phyloP scores from a whole-genome alignment of 164 flowering plant species.

The Kingdonia uniflora region DNA sequence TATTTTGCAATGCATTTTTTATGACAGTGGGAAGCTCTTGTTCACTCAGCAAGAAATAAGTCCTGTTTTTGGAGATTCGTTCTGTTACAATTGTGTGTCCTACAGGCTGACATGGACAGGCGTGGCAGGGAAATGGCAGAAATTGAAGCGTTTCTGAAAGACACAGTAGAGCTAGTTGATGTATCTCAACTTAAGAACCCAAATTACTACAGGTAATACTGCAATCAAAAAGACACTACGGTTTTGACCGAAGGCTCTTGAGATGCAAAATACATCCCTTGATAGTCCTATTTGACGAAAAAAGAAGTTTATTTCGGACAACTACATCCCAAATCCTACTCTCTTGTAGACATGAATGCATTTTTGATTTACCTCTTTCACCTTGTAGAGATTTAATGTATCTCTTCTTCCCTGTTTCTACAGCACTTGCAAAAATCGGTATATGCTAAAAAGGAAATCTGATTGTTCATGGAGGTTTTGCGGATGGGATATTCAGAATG shows the following conservation, averaged over 20 bases:
- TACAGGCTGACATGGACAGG: conserved; percentile 67
- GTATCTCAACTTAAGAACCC: conserved; percentile 72
- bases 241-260: no score
- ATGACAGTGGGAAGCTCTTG: conserved; percentile 76
- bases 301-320: no score
- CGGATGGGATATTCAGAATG: conserved; percentile 36
- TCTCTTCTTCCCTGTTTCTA: conserved; percentile 12
- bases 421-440: conserved; percentile 78
- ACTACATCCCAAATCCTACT: neutral
- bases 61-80: conserved; percentile 94
- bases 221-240: no score
- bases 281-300: no score
- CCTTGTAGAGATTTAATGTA: neutral
- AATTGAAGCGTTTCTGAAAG: conserved; percentile 80
- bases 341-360: neutral
- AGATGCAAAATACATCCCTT: no score
- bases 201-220: conserved; percentile 71
- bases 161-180: conserved; percentile 96
- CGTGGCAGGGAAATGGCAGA: conserved; percentile 59
- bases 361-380: neutral
- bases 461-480: conserved; percentile 91
- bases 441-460: conserved; percentile 52
- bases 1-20: conserved; percentile 2
- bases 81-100: conserved; percentile 55
- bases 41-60: conserved; percentile 60